Evolutionary conservation across 208 protist species (phyloP), one percentile per base, ranked within the genome.

Genomic region (Plasmodiophora brassicae): DNA sequence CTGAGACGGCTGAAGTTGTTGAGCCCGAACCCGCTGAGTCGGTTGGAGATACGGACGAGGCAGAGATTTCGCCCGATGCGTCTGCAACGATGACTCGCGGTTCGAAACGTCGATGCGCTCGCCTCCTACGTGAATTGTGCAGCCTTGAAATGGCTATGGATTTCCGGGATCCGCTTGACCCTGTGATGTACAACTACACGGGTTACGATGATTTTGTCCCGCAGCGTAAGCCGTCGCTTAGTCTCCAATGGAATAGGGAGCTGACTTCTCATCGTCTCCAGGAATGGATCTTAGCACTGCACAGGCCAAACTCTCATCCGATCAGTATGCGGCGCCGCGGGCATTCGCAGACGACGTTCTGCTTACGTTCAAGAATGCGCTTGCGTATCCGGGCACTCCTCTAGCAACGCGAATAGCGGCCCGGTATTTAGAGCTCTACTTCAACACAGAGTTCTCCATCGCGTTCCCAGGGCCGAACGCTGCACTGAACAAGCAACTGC

Each of bases 81-180:
- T 78, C 65, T 78, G 5, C 20, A 38, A n/a, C 65, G 41, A 78
- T 78, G 65, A 78, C 65, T 8, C 5, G 65, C 14, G 20, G 32
- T 5, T 78, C 65, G 32, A 44, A n/a, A 44, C 65, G 65, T 78
- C 65, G 32, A 36, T 78, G 65, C n/a, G 32, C 65, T 8, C 10
- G 14, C 14, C 32, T 78, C 41, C 65, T 78, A 5, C 65, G 65
- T 5, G 32, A n/a, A 5, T n/a, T 78, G 32, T 36, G 5, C 65
- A 5, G 32, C 5, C 14, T 78, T 8, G 65, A 78, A 8, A 38
- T 78, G n/a, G 32, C 65, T 38, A 38, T n/a, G 65, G 65, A 78
- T 78, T 78, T 78, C 41, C 32, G 32, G 65, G 65, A 78, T 32
- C 65, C 65, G 14, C 65, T 78, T 78, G 65, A 78, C 65, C 65